Conservation (phyloP, 768 basidiomycete species). For the Russula abietina region DNA sequence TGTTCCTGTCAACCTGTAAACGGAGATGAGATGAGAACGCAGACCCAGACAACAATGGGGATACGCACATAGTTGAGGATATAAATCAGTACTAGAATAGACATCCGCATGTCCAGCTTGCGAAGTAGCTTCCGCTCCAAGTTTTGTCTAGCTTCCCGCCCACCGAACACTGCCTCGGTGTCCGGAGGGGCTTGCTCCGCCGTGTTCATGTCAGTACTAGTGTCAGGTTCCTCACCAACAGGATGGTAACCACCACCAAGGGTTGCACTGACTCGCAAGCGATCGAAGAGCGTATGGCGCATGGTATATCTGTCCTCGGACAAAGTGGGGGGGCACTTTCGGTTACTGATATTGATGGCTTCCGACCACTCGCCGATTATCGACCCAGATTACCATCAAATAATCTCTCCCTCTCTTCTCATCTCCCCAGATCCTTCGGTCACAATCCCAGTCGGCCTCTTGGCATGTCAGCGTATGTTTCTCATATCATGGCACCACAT, state of each 20-base stretch:
- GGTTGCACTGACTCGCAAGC: neutral
- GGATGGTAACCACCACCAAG: neutral
- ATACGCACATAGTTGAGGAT: constrained; percentile 42
- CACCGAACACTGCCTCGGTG: constrained; percentile 35
- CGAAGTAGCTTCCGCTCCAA: constrained; percentile 41
- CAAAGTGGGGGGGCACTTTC: neutral
- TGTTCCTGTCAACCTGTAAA: constrained; percentile 62
- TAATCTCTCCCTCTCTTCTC: constrained; percentile 51
- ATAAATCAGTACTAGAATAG: constrained; percentile 42
- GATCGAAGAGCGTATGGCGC: constrained; percentile 24
- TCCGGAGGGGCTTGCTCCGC: neutral
- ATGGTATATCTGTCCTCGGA: neutral
- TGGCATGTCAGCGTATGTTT: constrained; percentile 69
- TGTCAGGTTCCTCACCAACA: neutral
- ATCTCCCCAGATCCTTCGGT: constrained; percentile 46
- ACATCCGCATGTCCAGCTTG: constrained; percentile 41
- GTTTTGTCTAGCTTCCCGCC: constrained; percentile 33
- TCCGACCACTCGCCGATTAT: constrained; percentile 38
- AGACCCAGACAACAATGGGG: neutral
- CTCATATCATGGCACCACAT: neutral
- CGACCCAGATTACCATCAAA: constrained; percentile 57
- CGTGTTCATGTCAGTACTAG: neutral
- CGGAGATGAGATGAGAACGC: neutral
- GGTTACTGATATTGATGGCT: constrained; percentile 29
- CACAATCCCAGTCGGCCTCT: constrained; percentile 65